Base-by-base conservation (phyloP, 805 yeast species). In the Nakazawaea wyomingensis region DNA sequence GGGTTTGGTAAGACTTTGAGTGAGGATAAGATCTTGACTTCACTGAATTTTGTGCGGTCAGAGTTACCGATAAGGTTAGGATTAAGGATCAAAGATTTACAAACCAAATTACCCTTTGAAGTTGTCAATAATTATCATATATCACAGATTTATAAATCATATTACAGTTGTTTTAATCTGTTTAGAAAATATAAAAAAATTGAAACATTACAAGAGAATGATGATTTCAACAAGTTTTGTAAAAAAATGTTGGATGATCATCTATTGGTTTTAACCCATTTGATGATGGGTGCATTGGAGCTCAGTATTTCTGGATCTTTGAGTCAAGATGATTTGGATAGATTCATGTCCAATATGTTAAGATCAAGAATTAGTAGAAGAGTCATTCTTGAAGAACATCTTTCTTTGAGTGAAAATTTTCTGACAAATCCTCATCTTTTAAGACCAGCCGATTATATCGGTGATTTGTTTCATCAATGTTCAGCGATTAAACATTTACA, bases 241-340 rank as follows among this genome's bases (percentile, higher is more conserved):
- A 71, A 76, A 21, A 68, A 72, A 26, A 74, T 89, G 48, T 65
- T 91, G 51, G 88, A 83, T 59, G 85, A 81, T 54, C 96, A 91
- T 62, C 72, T 88, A 38, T 66, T 83, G 43, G 85, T 88, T 49
- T 69, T 91, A 47, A 93, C 97, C 1, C 91, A 90, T 59, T 68
- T 90, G 47, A 84, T 91, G 71, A 85, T 89, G 89, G 98, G 98
- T 1, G 88, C 95, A 1, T 66, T 89, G 37, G 97, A 91, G 54
- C 82, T 82, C 48, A 76, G 85, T 11, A 78, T 82, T 29, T 57
- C 82, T 37, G 61, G 69, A 41, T 64, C 67, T 31, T 71, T 84
- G 54, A 82, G 88, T 3, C 80, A 77, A 45, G 62, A 68, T 2
- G 67, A 80, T 36, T 63, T 91, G 50, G 96, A 91, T 55, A 67